Conservation (phyloP, 495 filamentous ascomycete species). For the Annulohypoxylon bovei region DNA sequence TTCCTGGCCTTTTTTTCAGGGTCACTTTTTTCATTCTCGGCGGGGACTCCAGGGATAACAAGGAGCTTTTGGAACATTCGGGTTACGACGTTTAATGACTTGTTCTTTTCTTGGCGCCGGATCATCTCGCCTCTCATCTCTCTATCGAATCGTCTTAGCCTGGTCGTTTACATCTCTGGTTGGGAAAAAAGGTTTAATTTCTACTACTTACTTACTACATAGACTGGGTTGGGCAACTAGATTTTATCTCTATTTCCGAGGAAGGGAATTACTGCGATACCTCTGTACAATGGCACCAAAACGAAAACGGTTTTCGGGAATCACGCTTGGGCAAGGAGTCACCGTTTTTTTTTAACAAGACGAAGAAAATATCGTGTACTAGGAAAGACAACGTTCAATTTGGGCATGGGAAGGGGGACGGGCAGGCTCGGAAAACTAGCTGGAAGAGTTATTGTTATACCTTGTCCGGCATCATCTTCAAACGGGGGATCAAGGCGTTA, state of each 20-base stretch:
- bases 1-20: conserved; percentile 8
- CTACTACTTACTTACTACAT: conserved; percentile 36
- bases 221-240: conserved; percentile 49
- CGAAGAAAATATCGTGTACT: conserved; percentile 15
- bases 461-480: conserved; percentile 10
- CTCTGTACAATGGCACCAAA: conserved; percentile 41
- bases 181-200: conserved; percentile 30
- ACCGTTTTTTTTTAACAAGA: conserved; percentile 15
- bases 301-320: conserved; percentile 22
- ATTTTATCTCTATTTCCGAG: conserved; percentile 27
- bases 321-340: conserved; percentile 28
- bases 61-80: conserved; percentile 32
- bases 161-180: conserved; percentile 34
- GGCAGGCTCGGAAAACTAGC: conserved; percentile 4
- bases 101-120: conserved; percentile 39
- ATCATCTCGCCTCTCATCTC: conserved; percentile 31
- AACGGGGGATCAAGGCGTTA: conserved; percentile 20
- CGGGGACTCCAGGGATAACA: conserved; percentile 30
- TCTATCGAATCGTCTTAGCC: conserved; percentile 17
- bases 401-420: conserved; percentile 20
- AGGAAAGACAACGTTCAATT: conserved; percentile 17
- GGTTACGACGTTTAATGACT: conserved; percentile 47
- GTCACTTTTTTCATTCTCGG: conserved; percentile 36
- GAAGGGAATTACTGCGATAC: conserved; percentile 37
- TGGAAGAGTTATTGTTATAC: conserved; percentile 10